Evolutionary conservation across 306 rosid species (phyloP).

Genomic region (Begonia masoniana): DNA sequence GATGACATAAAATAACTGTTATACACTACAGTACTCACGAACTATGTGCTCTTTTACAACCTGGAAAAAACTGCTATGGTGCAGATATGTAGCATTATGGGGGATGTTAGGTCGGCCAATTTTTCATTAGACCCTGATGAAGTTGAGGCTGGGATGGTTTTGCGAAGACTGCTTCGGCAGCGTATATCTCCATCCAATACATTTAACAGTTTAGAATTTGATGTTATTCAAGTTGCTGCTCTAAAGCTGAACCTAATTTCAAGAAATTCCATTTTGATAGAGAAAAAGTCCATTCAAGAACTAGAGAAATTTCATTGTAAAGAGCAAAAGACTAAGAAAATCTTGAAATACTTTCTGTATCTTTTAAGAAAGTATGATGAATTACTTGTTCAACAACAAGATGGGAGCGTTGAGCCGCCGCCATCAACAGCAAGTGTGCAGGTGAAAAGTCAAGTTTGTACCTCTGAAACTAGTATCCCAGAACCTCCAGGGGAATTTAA

Average conservation of each 20-base stretch:
- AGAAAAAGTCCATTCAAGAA: slow-evolving; percentile 29
- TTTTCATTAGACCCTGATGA: slow-evolving; percentile 28
- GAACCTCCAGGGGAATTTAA: slow-evolving; percentile 17
- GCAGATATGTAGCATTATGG: slow-evolving; percentile 39
- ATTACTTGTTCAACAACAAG: slow-evolving; percentile 9
- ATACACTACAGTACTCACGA: too few relatives aligned
- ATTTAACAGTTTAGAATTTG: slow-evolving; percentile 20
- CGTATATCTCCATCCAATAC: slow-evolving; percentile 14
- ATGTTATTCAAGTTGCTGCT: slow-evolving; percentile 33
- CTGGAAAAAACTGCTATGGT: slow-evolving; percentile 2
- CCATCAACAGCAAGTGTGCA: neutral
- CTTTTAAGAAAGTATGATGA: slow-evolving; percentile 33
- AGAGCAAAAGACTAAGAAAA: slow-evolving; percentile 19
- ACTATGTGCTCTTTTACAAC: neutral
- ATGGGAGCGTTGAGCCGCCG: neutral
- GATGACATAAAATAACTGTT: too few relatives aligned
- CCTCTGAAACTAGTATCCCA: slow-evolving; percentile 3
- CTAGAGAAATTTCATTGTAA: slow-evolving; percentile 11
- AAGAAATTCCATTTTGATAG: slow-evolving; percentile 16
- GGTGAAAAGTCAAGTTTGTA: slow-evolving; percentile 8
- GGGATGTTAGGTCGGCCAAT: slow-evolving; percentile 23
- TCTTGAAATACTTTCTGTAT: slow-evolving; percentile 23
- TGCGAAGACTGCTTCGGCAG: slow-evolving; percentile 23
- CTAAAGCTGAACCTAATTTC: slow-evolving; percentile 25
- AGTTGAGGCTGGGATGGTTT: slow-evolving; percentile 33